A percentile compares a stretch with the other conserved stretches of the same genome.
phyloP scores from a whole-genome alignment of 2,329 filamentous ascomycete genomes.

The Pseudogymnoascus sp. region DNA sequence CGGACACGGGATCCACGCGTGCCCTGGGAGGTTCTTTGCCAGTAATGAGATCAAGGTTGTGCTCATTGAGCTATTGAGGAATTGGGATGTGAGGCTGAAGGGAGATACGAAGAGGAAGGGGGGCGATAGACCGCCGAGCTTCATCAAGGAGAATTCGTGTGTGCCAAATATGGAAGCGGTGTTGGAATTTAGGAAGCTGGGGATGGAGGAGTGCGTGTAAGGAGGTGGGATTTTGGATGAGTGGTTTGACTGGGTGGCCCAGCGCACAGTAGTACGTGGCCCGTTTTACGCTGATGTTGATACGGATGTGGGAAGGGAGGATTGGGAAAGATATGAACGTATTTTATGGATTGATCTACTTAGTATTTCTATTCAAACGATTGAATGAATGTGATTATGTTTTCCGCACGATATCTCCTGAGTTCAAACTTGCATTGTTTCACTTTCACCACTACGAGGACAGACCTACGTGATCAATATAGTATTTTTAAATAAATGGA shows the following conservation, averaged over 20 bases:
- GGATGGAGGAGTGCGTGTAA: background rate
- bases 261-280: no score
- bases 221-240: background rate
- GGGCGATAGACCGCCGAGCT: conserved; percentile 61
- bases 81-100: conserved; percentile 36
- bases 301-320: background rate
- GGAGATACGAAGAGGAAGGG: conserved; percentile 74
- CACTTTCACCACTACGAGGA: background rate
- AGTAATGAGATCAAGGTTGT: conserved; percentile 32
- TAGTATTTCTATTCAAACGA: background rate
- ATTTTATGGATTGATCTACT: background rate
- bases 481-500: background rate
- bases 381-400: background rate
- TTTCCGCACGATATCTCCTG: background rate
- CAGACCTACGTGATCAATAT: background rate
- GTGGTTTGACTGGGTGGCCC: background rate
- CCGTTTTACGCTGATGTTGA: background rate
- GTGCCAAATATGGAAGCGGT: conserved; percentile 14
- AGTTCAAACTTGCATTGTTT: background rate
- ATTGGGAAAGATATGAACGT: background rate
- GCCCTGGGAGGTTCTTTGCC: conserved; percentile 35
- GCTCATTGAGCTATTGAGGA: conserved; percentile 26
- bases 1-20: conserved; percentile 36
- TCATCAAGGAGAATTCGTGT: conserved; percentile 1
- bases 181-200: conserved; percentile 16